A percentile compares a stretch with the other conserved stretches of the same genome.
phyloP scores from a whole-genome alignment of 768 basidiomycete genomes.

The Suillus subluteus region DNA sequence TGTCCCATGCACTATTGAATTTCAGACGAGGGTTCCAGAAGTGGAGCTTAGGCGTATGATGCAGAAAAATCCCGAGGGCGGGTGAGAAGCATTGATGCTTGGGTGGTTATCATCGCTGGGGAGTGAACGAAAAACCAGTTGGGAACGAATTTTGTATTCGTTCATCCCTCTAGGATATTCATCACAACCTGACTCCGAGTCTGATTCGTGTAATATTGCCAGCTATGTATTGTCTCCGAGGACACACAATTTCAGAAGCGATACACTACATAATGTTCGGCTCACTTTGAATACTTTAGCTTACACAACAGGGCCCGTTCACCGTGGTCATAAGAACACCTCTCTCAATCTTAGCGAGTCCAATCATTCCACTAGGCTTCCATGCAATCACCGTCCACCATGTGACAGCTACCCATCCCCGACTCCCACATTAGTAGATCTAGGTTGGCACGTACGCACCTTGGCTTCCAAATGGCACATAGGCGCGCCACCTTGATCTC shows the following conservation, averaged over 20 bases:
- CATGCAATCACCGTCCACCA: background rate
- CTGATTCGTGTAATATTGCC: background rate
- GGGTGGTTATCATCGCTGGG: background rate
- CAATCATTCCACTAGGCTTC: background rate
- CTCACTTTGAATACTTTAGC: background rate
- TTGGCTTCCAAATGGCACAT: background rate
- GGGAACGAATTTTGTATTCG: background rate
- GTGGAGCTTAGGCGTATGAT: background rate
- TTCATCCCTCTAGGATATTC: background rate
- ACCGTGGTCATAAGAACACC: background rate
- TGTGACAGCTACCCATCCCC: background rate
- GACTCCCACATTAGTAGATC: too few relatives aligned
- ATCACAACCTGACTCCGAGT: too few relatives aligned
- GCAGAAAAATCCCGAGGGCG: background rate
- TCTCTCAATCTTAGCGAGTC: background rate
- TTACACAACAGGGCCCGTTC: background rate
- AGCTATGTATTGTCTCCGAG: background rate
- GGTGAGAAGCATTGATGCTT: background rate
- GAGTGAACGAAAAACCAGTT: background rate
- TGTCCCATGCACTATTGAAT: background rate
- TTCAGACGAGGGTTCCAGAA: background rate
- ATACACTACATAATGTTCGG: background rate
- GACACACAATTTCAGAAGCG: background rate
- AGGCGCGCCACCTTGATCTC: constrained; percentile 60
- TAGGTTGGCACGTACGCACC: too few relatives aligned